phyloP scores from a whole-genome alignment of 163 green algal species.

The Chlorella variabilis region DNA sequence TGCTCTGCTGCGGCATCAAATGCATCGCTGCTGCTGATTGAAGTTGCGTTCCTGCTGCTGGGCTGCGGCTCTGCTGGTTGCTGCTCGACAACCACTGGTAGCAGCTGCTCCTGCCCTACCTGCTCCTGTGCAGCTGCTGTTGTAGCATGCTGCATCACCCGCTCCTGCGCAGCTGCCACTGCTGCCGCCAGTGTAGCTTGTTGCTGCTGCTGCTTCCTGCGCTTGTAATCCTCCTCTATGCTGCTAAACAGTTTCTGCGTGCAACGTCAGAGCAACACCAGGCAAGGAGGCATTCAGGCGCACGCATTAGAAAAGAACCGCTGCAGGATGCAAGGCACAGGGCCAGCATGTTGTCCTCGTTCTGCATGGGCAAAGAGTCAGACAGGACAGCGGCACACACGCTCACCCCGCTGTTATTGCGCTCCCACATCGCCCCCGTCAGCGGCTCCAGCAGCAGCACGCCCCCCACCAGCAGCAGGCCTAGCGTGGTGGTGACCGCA shows the following conservation, averaged over 20 bases:
- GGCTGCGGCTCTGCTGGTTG: too few relatives aligned
- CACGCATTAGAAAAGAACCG: background rate
- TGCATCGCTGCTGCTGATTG: too few relatives aligned
- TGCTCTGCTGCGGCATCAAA: too few relatives aligned
- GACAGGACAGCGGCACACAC: background rate
- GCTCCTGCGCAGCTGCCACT: background rate
- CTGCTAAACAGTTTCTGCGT: slow-evolving; percentile 43
- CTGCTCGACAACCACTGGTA: too few relatives aligned
- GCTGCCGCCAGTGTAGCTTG: background rate
- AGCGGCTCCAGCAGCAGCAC: slow-evolving; percentile 19
- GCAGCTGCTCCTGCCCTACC: too few relatives aligned
- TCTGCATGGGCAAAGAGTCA: too few relatives aligned
- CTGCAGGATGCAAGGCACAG: background rate
- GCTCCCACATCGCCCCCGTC: slow-evolving; percentile 17
- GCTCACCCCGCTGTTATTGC: slow-evolving; percentile 26
- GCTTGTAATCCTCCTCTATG: slow-evolving; percentile 30
- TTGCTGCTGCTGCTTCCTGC: slow-evolving; percentile 14
- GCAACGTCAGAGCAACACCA: background rate
- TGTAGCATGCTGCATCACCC: too few relatives aligned
- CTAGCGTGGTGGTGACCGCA: background rate
- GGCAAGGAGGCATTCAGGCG: background rate
- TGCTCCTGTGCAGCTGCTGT: too few relatives aligned
- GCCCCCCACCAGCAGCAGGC: slow-evolving; percentile 17
- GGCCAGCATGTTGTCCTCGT: too few relatives aligned
- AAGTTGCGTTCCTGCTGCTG: too few relatives aligned